These are phyloP conservation scores for Solanum pinnatisectum DNA, from an alignment of 257 asterid genomes.

Conservation along the genomic window DNA sequence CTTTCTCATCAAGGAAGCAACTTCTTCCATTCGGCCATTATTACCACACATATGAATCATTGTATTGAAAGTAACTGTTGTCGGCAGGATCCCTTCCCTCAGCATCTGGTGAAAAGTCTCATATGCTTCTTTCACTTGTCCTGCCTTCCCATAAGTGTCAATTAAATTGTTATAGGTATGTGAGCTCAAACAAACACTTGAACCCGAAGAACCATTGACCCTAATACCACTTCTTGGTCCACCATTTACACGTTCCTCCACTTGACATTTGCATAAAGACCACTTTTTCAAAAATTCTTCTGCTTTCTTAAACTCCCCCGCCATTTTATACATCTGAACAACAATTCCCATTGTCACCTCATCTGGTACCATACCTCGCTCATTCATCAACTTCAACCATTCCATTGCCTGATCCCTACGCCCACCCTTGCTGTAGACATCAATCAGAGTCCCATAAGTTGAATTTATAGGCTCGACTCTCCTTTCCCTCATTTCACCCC, in stretches of 20 bases:
- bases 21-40: slow-evolving; percentile 55
- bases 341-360: slow-evolving; percentile 90
- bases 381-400: slow-evolving; percentile 74
- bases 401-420: slow-evolving; percentile 42
- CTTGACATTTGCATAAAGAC: slow-evolving; percentile 27
- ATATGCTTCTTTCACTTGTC: slow-evolving; percentile 66
- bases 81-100: slow-evolving; percentile 54
- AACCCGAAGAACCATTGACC: slow-evolving; percentile 14
- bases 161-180: slow-evolving; percentile 73
- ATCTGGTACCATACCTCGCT: slow-evolving; percentile 59
- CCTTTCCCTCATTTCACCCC: slow-evolving; percentile 54
- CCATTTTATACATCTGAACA: slow-evolving; percentile 86
- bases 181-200: slow-evolving; percentile 34
- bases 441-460: slow-evolving; percentile 88
- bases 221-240: slow-evolving; percentile 7
- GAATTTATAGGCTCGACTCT: slow-evolving; percentile 61
- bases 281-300: slow-evolving; percentile 80
- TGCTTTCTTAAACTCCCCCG: slow-evolving; percentile 72
- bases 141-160: slow-evolving; percentile 90
- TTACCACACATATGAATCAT: slow-evolving; percentile 92
- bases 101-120: slow-evolving; percentile 65
- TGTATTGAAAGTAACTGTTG: slow-evolving; percentile 79
- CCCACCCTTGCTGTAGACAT: slow-evolving; percentile 76
- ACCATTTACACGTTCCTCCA: slow-evolving; percentile 11
- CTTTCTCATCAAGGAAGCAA: slow-evolving; percentile 45